Evolutionary conservation across 192 early-diverging fungal species (phyloP), one percentile per base, ranked within the genome.

Genomic region (Ramicandelaber brevisporus): DNA sequence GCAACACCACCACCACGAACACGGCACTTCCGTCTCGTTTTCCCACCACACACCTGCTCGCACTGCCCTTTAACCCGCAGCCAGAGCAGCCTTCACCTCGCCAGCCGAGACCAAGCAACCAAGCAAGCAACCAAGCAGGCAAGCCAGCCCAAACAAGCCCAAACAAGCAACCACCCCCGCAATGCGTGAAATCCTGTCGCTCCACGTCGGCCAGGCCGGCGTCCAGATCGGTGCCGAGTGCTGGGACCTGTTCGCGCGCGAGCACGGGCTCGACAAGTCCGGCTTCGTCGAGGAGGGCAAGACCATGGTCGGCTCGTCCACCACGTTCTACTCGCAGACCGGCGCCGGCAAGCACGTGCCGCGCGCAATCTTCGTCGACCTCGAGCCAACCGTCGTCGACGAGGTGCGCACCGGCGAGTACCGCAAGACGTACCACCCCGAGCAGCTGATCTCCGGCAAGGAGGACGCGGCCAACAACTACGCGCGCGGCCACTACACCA

Each of bases 191-290:
- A 59, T 63, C 51, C 70, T 74, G 43, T 74, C 71, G 23, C 48
- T 75, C 45, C 71, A 78, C 55, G 68, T 73, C 55, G 72, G 71
- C 40, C 69, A 71, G 50, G 93, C 93, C 48, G 93, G 93, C 90
- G 85, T 98, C 55, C 93, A 98, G 57, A 98, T 98, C 47, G 93
- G 93, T 78, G 95, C 95, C 70, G 84, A 88, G 67, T 98, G 93
- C 61, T 98, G 93, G 93, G 93, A 98, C 61, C 78, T 98, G 58
- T 76, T 71, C 58, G 78, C 68, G 45, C 61, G 72, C 28, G 93
- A 98, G 57, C 93, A 98, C 64, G 89, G 89, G 37, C 86, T 98
- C 48, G 69, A 79, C 47, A 82, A 86, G 39, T 86, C 92, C 53
- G 90, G 90, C 44, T 45, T 41, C 31, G 27, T 43, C 24, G 35